Evolutionary conservation across 192 early-diverging fungal genomes (phyloP).

Genomic region (Coemansia guatemalensis): DNA sequence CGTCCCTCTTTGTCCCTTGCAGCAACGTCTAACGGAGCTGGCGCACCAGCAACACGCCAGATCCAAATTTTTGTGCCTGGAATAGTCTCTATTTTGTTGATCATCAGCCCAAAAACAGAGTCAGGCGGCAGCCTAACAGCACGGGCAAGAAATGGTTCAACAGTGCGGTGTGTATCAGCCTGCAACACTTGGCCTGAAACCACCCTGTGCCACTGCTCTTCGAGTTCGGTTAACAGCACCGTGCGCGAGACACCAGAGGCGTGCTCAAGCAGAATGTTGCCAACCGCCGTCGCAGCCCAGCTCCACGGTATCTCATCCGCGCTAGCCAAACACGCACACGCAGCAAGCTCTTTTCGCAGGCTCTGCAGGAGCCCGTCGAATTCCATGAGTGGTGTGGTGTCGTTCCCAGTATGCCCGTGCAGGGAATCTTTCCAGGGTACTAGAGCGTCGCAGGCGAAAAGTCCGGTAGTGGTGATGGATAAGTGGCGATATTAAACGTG

Average conservation of each 20-base stretch:
- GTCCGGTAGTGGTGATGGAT: background rate
- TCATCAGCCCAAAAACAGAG: conserved; percentile 20
- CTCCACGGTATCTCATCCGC: conserved; percentile 36
- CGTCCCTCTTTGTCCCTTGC: background rate
- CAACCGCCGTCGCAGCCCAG: conserved; percentile 22
- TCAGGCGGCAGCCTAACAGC: conserved; percentile 14
- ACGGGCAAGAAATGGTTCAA: conserved; percentile 31
- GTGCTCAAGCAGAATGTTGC: conserved; percentile 23
- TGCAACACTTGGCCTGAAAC: conserved; percentile 21
- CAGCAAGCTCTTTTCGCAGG: conserved; percentile 24
- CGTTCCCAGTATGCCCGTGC: background rate
- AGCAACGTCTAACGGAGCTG: conserved; percentile 10
- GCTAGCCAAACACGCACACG: conserved; percentile 7
- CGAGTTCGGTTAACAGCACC: conserved; percentile 40
- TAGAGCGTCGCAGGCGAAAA: background rate
- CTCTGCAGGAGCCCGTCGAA: conserved; percentile 18
- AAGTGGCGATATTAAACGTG: background rate
- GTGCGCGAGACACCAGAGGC: conserved; percentile 37
- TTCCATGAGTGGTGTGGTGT: conserved; percentile 16
- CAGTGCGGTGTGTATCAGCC: conserved; percentile 18
- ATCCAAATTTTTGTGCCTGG: conserved; percentile 34
- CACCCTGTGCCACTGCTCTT: conserved; percentile 31
- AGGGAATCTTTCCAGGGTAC: background rate
- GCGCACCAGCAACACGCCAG: conserved; percentile 39
- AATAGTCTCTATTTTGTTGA: conserved; percentile 20